A percentile compares a stretch with the other conserved stretches of the same genome.
Evolutionary conservation across 768 basidiomycete genomes (phyloP).

Genomic region (Tremella mesenterica): DNA sequence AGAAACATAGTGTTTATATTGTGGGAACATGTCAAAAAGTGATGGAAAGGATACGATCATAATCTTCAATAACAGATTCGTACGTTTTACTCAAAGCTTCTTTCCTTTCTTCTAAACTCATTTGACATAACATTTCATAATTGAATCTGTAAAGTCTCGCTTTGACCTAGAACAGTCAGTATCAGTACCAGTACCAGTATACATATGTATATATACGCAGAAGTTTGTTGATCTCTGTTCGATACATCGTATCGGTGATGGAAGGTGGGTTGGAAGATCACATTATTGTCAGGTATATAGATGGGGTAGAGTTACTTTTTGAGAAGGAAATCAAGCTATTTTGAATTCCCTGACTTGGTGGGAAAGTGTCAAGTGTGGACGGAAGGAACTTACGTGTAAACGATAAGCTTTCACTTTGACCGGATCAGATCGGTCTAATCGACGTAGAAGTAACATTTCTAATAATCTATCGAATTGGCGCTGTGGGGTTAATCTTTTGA

Average conservation of each 20-base stretch:
- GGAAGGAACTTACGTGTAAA: slow-evolving; percentile 44
- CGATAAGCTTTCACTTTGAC: slow-evolving; percentile 60
- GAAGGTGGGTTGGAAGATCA: too few relatives aligned
- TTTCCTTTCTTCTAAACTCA: slow-evolving; percentile 76
- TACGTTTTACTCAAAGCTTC: slow-evolving; percentile 91
- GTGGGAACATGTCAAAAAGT: slow-evolving; percentile 17
- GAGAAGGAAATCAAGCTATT: too few relatives aligned
- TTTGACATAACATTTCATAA: slow-evolving; percentile 69
- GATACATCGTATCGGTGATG: too few relatives aligned
- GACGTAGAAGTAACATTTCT: slow-evolving; percentile 78
- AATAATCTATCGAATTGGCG: slow-evolving; percentile 86
- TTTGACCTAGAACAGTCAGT: slow-evolving; percentile 54
- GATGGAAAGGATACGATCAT: slow-evolving; percentile 61
- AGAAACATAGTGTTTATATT: neutral
- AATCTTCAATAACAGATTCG: slow-evolving; percentile 73
- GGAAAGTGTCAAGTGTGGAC: too few relatives aligned
- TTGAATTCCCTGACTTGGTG: too few relatives aligned
- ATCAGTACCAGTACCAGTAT: neutral
- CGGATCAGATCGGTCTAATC: slow-evolving; percentile 58
- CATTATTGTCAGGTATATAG: too few relatives aligned
- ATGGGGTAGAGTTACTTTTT: too few relatives aligned
- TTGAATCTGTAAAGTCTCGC: slow-evolving; percentile 92
- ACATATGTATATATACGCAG: too few relatives aligned
- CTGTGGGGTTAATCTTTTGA: too few relatives aligned
- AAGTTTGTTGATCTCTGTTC: too few relatives aligned